Evolutionary conservation across 805 yeast genomes (phyloP).

Genomic region (Yarrowia keelungensis): DNA sequence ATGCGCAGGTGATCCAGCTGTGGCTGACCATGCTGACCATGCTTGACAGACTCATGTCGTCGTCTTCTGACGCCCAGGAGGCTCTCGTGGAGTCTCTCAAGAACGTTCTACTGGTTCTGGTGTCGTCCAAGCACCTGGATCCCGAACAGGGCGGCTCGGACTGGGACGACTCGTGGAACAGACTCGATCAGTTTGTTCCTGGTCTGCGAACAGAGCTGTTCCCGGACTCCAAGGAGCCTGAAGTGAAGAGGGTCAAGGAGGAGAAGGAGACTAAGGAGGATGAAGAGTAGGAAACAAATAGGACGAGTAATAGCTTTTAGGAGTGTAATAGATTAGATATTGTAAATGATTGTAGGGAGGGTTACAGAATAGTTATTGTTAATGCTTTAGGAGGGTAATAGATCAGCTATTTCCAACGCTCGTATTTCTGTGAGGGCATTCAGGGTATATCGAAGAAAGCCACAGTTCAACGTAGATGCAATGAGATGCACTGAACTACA

Average conservation of each 20-base stretch:
- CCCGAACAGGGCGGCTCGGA: slow-evolving; percentile 44
- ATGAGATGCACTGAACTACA: no score
- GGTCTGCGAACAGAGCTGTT: slow-evolving; percentile 46
- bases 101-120: slow-evolving; percentile 53
- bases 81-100: slow-evolving; percentile 53
- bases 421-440: no score
- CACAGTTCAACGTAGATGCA: no score
- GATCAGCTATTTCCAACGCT: no score
- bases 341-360: no score
- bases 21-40: slow-evolving; percentile 52
- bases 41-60: slow-evolving; percentile 52
- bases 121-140: slow-evolving; percentile 46
- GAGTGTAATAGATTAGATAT: slow-evolving; percentile 8
- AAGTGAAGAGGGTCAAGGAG: slow-evolving; percentile 2
- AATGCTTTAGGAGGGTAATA: no score
- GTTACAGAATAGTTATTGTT: no score
- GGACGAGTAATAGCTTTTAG: no score
- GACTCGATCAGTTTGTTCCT: slow-evolving; percentile 52
- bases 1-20: slow-evolving; percentile 44
- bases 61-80: slow-evolving; percentile 53
- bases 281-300: neutral
- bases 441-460: neutral
- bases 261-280: neutral
- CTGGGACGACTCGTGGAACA: slow-evolving; percentile 52
- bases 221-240: slow-evolving; percentile 37